Conservation (phyloP, 768 basidiomycete genomes). For the Cystofilobasidium bisporidii region DNA sequence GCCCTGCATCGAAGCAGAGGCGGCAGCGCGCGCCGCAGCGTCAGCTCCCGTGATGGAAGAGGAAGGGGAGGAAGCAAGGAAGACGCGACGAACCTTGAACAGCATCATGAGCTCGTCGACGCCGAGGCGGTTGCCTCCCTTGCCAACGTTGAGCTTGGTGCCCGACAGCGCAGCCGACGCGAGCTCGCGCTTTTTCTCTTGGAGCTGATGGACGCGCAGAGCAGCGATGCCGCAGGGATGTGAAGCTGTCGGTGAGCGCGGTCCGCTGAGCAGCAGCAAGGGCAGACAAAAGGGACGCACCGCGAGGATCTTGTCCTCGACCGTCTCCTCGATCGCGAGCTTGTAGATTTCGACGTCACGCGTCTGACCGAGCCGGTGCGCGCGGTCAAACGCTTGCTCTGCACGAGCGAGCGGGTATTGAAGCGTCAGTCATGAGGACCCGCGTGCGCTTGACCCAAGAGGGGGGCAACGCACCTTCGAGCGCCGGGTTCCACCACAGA, state of each 20-base stretch:
- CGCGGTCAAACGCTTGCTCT: conserved; percentile 90
- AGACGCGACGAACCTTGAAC: conserved; percentile 11
- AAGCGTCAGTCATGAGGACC: no score
- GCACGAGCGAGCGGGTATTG: conserved; percentile 33
- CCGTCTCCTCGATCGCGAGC: conserved; percentile 56
- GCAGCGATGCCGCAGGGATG: no score
- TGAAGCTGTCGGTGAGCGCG: no score
- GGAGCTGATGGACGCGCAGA: conserved; percentile 51
- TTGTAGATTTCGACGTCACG: conserved; percentile 63
- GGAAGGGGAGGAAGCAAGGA: no score
- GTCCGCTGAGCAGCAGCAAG: background rate
- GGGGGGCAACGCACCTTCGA: conserved; percentile 20
- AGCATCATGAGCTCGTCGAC: conserved; percentile 68
- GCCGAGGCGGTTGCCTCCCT: conserved; percentile 65
- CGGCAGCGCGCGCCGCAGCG: no score
- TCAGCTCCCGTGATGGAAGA: no score
- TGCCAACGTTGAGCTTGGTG: conserved; percentile 74
- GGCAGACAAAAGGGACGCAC: background rate
- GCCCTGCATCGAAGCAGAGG: background rate
- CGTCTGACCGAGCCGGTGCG: conserved; percentile 80
- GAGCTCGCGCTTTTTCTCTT: conserved; percentile 79
- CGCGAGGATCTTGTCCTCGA: conserved; percentile 11
- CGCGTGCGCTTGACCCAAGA: no score
- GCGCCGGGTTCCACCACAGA: conserved; percentile 61
- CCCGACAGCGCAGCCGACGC: conserved; percentile 77